Percentiles rank a stretch among this genome's conserved stretches.
phyloP scores from a whole-genome alignment of 768 basidiomycete species.

The Termitomyces sp. region DNA sequence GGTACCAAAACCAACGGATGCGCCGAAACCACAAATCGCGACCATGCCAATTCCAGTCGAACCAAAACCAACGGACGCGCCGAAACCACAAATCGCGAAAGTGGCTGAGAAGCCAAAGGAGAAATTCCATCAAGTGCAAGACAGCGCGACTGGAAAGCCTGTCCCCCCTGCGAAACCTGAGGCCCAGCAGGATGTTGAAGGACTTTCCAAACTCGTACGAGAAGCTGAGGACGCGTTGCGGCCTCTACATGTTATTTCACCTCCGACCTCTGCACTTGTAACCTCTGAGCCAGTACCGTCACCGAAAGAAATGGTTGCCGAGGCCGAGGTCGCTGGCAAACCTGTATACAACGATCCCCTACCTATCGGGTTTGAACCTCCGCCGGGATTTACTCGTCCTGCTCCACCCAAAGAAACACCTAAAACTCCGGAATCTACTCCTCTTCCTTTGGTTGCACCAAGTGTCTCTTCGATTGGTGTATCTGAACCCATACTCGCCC shows the following conservation, averaged over 20 bases:
- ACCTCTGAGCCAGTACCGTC: not conserved
- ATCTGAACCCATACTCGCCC: slow-evolving; percentile 89
- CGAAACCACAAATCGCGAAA: slow-evolving; percentile 40
- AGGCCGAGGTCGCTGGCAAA: slow-evolving; percentile 18
- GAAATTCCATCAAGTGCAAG: slow-evolving; percentile 31
- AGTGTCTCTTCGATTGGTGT: slow-evolving; percentile 63
- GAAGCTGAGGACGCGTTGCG: slow-evolving; percentile 72
- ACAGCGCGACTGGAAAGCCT: slow-evolving; percentile 8
- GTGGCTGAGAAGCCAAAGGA: slow-evolving; percentile 44
- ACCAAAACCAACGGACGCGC: slow-evolving; percentile 22
- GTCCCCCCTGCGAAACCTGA: slow-evolving; percentile 13
- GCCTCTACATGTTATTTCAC: slow-evolving; percentile 29
- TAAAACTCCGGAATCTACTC: slow-evolving; percentile 19
- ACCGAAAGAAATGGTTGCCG: slow-evolving; percentile 7
- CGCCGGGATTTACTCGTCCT: slow-evolving; percentile 79
- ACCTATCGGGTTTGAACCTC: slow-evolving; percentile 93
- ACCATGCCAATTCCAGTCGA: not conserved
- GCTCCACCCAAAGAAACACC: slow-evolving; percentile 39
- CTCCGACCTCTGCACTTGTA: slow-evolving; percentile 12
- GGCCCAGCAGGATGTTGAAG: slow-evolving; percentile 47
- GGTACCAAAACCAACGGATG: not conserved
- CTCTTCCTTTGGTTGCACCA: slow-evolving; percentile 78
- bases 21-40: not conserved
- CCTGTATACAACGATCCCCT: slow-evolving; percentile 65
- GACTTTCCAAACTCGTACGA: slow-evolving; percentile 59